Percentiles rank a stretch among this genome's conserved stretches.
Conservation (phyloP, 148 eudicot species). For the Rhododendron mucronatum region DNA sequence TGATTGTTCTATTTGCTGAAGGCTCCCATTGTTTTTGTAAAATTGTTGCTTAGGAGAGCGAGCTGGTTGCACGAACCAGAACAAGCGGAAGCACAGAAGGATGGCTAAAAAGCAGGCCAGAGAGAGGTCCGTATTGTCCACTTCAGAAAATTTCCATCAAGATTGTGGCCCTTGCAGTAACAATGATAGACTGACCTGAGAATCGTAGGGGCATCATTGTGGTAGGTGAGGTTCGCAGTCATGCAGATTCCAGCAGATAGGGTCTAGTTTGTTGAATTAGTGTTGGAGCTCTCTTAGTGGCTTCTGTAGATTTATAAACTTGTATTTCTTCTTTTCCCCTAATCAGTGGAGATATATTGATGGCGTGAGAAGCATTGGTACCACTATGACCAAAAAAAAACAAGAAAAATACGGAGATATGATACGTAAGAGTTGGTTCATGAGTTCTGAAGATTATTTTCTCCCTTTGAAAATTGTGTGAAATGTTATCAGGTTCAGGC, state of each 20-base stretch:
- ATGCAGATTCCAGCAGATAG: background rate
- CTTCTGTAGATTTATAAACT: background rate
- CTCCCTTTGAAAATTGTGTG: background rate
- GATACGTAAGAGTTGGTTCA: background rate
- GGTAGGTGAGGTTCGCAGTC: conserved; percentile 30
- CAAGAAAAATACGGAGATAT: background rate
- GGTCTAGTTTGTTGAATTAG: too few species aligned
- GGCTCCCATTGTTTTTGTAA: background rate
- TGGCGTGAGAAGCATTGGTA: background rate
- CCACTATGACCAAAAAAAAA: background rate
- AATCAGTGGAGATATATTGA: background rate
- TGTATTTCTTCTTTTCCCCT: background rate
- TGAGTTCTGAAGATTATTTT: background rate
- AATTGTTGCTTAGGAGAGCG: conserved; percentile 21
- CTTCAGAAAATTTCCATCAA: background rate
- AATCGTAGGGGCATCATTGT: background rate
- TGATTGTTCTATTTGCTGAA: background rate
- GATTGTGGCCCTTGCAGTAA: background rate
- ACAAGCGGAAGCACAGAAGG: conserved; percentile 42
- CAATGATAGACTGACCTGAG: background rate
- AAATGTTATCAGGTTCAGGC: background rate
- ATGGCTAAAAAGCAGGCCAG: conserved; percentile 36
- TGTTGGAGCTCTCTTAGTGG: background rate
- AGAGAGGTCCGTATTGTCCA: conserved; percentile 21
- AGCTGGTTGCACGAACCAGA: conserved; percentile 19